Conservation (phyloP, 768 basidiomycete genomes). For the Mycena sanguinolenta region DNA sequence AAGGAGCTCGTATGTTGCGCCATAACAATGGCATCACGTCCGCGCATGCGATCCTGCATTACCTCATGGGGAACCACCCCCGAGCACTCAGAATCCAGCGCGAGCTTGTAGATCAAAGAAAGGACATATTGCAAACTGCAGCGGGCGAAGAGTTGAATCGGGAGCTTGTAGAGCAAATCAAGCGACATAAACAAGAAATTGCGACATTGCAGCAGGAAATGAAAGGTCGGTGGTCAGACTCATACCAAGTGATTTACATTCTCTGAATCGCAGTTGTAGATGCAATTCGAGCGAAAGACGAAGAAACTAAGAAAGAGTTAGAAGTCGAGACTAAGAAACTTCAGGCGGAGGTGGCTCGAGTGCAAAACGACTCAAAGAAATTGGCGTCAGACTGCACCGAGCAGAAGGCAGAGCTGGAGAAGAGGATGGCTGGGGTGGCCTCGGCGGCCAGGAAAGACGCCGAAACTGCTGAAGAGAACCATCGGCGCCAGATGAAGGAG, state of each 20-base stretch:
- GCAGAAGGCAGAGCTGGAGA: conserved; percentile 50
- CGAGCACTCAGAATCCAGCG: conserved; percentile 64
- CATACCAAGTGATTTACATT: neutral
- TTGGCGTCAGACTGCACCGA: conserved; percentile 54
- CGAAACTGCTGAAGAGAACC: conserved; percentile 27
- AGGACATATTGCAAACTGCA: conserved; percentile 63
- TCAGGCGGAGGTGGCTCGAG: conserved; percentile 57
- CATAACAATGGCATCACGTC: conserved; percentile 53
- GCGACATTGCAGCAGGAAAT: conserved; percentile 60
- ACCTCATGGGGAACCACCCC: conserved; percentile 56
- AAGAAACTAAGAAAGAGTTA: conserved; percentile 60
- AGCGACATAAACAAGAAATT: conserved; percentile 63
- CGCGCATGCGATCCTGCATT: conserved; percentile 56
- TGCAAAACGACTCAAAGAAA: conserved; percentile 55
- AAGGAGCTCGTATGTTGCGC: conserved; percentile 56
- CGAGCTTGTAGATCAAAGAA: conserved; percentile 65
- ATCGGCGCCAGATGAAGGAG: conserved; percentile 37
- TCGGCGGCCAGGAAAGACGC: conserved; percentile 36
- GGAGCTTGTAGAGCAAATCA: conserved; percentile 62
- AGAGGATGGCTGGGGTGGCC: conserved; percentile 44
- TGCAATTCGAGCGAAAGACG: conserved; percentile 59
- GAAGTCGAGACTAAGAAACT: conserved; percentile 58
- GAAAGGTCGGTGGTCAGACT: conserved; percentile 40
- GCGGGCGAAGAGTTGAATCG: conserved; percentile 67
- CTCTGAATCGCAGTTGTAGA: conserved; percentile 29